Conservation (phyloP, 768 basidiomycete species). For the Galerina marginata region DNA sequence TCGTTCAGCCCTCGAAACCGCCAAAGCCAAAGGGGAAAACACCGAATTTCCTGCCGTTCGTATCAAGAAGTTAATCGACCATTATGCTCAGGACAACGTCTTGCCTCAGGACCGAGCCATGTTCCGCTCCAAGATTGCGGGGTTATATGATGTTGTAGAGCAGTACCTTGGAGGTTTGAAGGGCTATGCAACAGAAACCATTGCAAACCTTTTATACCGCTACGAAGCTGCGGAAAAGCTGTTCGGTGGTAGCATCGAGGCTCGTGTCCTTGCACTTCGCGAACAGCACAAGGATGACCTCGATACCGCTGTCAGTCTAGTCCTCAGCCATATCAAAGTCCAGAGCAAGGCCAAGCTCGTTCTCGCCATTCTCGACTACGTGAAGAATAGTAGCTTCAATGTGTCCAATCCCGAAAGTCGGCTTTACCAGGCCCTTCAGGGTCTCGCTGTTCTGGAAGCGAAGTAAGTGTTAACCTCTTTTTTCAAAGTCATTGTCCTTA, state of each 20-base stretch:
- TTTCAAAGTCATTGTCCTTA: neutral
- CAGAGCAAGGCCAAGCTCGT: conserved; percentile 91
- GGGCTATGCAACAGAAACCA: conserved; percentile 79
- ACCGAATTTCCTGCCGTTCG: conserved; percentile 91
- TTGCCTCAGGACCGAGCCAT: conserved; percentile 80
- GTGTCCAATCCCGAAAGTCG: conserved; percentile 77
- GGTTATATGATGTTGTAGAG: conserved; percentile 78
- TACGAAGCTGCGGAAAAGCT: conserved; percentile 90
- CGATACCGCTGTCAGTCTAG: conserved; percentile 83
- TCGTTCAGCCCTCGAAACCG: conserved; percentile 75
- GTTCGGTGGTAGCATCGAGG: conserved; percentile 94
- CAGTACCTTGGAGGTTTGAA: conserved; percentile 84
- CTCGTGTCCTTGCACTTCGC: conserved; percentile 85
- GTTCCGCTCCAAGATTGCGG: conserved; percentile 74
- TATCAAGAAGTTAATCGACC: conserved; percentile 85
- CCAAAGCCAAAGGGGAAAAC: conserved; percentile 72
- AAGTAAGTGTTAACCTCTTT: conserved; percentile 56
- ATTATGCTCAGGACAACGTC: conserved; percentile 81
- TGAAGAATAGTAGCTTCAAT: conserved; percentile 80
- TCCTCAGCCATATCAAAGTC: conserved; percentile 95
- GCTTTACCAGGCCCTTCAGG: conserved; percentile 78
- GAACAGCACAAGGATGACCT: conserved; percentile 93
- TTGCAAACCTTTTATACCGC: conserved; percentile 76
- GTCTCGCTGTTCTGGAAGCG: conserved; percentile 86
- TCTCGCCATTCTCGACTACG: conserved; percentile 83